phyloP scores from a whole-genome alignment of 345 rosid species.

The Anacardium occidentale region DNA sequence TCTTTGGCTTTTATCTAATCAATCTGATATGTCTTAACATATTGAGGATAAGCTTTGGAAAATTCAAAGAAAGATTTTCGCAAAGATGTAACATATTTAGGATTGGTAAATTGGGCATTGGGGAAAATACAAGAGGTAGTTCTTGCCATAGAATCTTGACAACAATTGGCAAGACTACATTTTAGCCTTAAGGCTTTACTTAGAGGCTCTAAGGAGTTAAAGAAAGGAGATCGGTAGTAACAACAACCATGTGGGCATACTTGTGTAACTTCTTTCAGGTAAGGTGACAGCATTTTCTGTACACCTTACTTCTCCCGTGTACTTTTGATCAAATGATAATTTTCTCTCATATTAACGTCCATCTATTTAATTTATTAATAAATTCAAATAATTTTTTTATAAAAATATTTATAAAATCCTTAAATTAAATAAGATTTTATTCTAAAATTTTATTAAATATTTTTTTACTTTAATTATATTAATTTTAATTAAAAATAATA shows the following conservation, averaged over 20 bases:
- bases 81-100: conserved; percentile 76
- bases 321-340: conserved; percentile 8
- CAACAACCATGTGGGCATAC: conserved; percentile 60
- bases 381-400: too few relatives aligned
- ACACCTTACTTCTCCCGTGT: background rate
- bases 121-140: conserved; percentile 70
- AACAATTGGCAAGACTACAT: conserved; percentile 55
- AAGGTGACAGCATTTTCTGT: conserved; percentile 40
- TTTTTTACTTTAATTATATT: too few relatives aligned
- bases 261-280: conserved; percentile 41
- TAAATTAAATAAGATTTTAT: too few relatives aligned
- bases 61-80: conserved; percentile 60
- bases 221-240: conserved; percentile 51
- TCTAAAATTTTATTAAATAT: too few relatives aligned
- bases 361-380: background rate
- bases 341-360: too few relatives aligned
- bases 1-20: conserved; percentile 66
- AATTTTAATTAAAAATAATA: too few relatives aligned
- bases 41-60: conserved; percentile 62
- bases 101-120: conserved; percentile 63
- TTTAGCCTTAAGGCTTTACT: conserved; percentile 31
- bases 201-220: conserved; percentile 35
- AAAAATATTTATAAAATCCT: too few relatives aligned
- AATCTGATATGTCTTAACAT: conserved; percentile 46
- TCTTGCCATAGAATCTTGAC: conserved; percentile 59